Percentiles rank a stretch among this genome's conserved stretches.
phyloP scores from a whole-genome alignment of 805 yeast genomes.

The Saturnispora silvae region DNA sequence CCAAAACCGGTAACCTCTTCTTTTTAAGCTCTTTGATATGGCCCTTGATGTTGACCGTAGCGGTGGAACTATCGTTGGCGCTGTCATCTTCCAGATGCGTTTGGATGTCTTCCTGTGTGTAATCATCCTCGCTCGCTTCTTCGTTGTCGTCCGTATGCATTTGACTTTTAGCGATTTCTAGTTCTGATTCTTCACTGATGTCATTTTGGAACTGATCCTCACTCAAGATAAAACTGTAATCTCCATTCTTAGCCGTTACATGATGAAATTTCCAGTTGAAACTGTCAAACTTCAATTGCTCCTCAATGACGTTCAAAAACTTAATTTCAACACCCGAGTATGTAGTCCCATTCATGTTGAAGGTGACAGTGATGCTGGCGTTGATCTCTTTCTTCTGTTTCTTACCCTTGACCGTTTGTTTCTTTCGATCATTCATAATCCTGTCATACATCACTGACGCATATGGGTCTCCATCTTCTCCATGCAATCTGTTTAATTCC shows the following conservation, averaged over 20 bases:
- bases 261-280: conserved; percentile 74
- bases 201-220: conserved; percentile 17
- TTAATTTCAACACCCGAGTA: conserved; percentile 59
- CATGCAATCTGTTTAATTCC: conserved; percentile 21
- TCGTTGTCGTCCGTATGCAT: background rate
- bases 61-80: conserved; percentile 8
- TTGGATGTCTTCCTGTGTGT: conserved; percentile 3
- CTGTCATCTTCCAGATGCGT: conserved; percentile 1
- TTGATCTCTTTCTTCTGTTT: too few species aligned
- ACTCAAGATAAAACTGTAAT: conserved; percentile 21
- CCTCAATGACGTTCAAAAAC: conserved; percentile 57
- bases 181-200: conserved; percentile 6
- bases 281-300: conserved; percentile 41
- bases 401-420: background rate
- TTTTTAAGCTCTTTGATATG: conserved; percentile 4
- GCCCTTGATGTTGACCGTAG: conserved; percentile 7
- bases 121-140: background rate
- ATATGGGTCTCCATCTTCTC: background rate
- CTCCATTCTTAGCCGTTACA: conserved; percentile 27
- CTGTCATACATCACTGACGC: conserved; percentile 23
- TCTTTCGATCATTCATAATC: conserved; percentile 19
- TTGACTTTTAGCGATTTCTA: background rate
- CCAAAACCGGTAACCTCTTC: background rate
- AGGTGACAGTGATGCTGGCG: conserved; percentile 22
- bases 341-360: conserved; percentile 54